Evolutionary conservation across 1,284 basidiomycete genomes (phyloP).

Genomic region (Rugosomyces carneus): DNA sequence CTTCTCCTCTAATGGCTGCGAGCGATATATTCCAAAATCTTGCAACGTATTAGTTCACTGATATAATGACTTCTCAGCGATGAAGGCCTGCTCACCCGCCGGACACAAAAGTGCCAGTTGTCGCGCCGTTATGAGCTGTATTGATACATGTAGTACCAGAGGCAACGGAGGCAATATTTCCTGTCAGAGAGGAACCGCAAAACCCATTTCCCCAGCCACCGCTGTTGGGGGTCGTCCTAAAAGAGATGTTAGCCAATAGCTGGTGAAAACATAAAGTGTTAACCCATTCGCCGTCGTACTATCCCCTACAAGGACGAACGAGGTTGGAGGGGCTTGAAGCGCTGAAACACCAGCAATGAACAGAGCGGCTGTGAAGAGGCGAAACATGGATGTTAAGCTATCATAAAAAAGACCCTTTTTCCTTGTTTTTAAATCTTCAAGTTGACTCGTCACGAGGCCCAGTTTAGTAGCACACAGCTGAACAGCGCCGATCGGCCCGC

Average conservation of each 20-base stretch:
- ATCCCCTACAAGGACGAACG: slow-evolving; percentile 32
- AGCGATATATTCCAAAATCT: slow-evolving; percentile 29
- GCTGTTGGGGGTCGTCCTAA: slow-evolving; percentile 28
- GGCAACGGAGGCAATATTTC: slow-evolving; percentile 30
- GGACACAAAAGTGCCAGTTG: slow-evolving; percentile 36
- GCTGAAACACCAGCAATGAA: slow-evolving; percentile 5
- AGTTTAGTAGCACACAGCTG: neutral
- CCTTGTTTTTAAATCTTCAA: slow-evolving; percentile 1
- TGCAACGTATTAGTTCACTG: too few relatives aligned
- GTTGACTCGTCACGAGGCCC: neutral
- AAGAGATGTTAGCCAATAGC: neutral
- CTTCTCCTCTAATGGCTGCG: slow-evolving; percentile 27
- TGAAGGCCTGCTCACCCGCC: slow-evolving; percentile 26
- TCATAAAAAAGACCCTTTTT: neutral
- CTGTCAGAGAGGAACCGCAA: slow-evolving; percentile 30
- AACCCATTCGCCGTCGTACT: slow-evolving; percentile 36
- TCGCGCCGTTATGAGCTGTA: slow-evolving; percentile 35
- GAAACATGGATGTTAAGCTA: slow-evolving; percentile 5
- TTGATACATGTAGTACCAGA: slow-evolving; percentile 35
- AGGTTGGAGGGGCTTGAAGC: slow-evolving; percentile 18
- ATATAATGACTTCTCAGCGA: too few relatives aligned
- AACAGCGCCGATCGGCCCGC: slow-evolving; percentile 1
- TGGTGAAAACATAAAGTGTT: slow-evolving; percentile 1
- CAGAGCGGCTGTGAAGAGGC: neutral
- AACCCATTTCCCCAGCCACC: slow-evolving; percentile 40